phyloP scores from a whole-genome alignment of 257 asterid species.

The Ilex asprella region DNA sequence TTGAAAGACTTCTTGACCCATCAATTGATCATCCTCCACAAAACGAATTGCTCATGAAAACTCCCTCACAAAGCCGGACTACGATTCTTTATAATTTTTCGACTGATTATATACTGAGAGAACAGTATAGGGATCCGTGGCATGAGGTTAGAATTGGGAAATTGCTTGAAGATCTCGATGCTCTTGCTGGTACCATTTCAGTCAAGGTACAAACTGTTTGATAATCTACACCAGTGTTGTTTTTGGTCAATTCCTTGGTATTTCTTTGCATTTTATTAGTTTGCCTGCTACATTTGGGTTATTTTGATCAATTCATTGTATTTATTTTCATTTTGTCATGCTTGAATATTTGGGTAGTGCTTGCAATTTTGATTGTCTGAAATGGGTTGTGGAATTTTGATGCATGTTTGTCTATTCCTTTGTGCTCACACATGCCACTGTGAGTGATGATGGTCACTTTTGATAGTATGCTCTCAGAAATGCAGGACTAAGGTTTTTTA shows the following conservation, averaged over 20 bases:
- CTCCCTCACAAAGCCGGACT: constrained; percentile 62
- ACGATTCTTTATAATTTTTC: constrained; percentile 69
- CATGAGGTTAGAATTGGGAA: constrained; percentile 94
- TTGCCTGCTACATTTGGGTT: neutral
- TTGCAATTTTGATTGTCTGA: neutral
- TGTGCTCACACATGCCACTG: no score
- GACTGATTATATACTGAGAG: constrained; percentile 62
- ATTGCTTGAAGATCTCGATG: constrained; percentile 97
- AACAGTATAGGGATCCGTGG: constrained; percentile 98
- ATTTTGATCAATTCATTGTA: neutral
- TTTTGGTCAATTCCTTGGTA: constrained; percentile 1
- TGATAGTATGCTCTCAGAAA: no score
- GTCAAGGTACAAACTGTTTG: constrained; percentile 50
- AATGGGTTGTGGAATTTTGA: neutral
- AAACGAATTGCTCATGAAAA: constrained; percentile 54
- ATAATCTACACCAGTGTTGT: neutral
- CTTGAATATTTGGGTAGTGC: neutral
- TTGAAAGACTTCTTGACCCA: constrained; percentile 89
- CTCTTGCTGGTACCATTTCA: constrained; percentile 91
- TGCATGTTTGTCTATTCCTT: no score
- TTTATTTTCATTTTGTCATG: no score
- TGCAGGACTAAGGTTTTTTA: no score
- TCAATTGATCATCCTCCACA: constrained; percentile 97
- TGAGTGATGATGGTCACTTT: no score
- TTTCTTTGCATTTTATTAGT: neutral